Base-by-base conservation (phyloP, 331 rosid genomes). In the Prunus yedoensis region DNA sequence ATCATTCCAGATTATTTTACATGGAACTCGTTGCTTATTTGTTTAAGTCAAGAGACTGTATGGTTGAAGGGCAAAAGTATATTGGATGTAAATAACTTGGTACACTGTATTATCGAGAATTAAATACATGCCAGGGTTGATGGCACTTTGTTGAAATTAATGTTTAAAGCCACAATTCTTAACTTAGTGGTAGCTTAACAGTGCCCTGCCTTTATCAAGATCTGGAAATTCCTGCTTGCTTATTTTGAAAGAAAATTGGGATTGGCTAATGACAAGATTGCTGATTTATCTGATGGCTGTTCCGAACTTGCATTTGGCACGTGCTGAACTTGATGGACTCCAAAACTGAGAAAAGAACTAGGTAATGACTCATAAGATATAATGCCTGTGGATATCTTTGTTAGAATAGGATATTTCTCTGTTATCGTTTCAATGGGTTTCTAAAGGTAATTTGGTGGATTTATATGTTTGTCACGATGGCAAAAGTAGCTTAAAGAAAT, bases 341-440 rank as follows among this genome's bases (percentile, higher is more conserved):
- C 43, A 38, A 7, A 38, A 38, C 9, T 38, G 43, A 7, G 43
- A 38, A 38, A 38, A 38, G 43, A 38, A 38, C 43, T 38, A 38
- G 43, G 43, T 38, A 38, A 6, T 38, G 43, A 38, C 9, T 38
- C 9, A 7, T 38, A 38, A 7, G 9, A 6, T 38, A 7, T 38
- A 38, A 38, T 1, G 43, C 43, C 9, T 38, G 43, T 38, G 9
- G 41, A 35, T 4, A 32, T 32, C 38, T 38, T 6, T 38, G 2
- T 38, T 38, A 38, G 96, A 92, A 70, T 45, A 78, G 1, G 97
- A 95, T 82, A 78, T 95, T 67, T 30, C 89, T 73, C 83, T 95
- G 50, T 97, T 87, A 59, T 95, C 99, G 13, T 95, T 95, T 53
- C 99, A 95, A 53, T 95, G 98, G 3, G 93, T 92, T 71, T 95